phyloP scores from a whole-genome alignment of 2,329 filamentous ascomycete genomes.

The Paraconiothyrium sp. region DNA sequence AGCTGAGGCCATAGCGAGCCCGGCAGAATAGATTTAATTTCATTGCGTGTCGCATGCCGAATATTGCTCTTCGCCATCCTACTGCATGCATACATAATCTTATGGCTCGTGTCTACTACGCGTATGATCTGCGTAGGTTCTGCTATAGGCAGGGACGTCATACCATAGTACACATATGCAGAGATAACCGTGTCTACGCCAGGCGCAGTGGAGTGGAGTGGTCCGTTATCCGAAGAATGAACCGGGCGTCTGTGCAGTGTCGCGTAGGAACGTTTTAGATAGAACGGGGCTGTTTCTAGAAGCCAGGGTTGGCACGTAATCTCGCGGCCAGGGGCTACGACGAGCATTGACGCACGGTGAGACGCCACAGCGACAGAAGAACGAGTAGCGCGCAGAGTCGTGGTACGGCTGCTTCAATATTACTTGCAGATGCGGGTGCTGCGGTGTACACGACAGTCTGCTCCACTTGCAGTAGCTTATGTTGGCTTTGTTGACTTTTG shows the following conservation, averaged over 20 bases:
- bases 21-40: conserved; percentile 20
- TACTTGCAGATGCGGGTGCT: neutral
- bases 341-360: conserved; percentile 16
- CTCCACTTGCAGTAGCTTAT: conserved; percentile 12
- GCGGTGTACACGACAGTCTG: conserved; percentile 8
- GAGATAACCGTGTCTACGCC: neutral
- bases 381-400: neutral
- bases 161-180: neutral
- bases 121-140: neutral
- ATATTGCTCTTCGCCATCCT: neutral
- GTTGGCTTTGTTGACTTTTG: conserved; percentile 11
- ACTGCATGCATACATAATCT: neutral
- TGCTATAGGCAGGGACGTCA: neutral
- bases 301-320: conserved; percentile 21
- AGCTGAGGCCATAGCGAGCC: conserved; percentile 4
- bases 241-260: neutral
- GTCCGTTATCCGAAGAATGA: neutral
- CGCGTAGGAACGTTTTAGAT: conserved; percentile 15
- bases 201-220: neutral
- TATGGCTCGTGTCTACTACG: too few relatives aligned
- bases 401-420: neutral
- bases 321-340: conserved; percentile 16
- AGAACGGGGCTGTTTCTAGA: conserved; percentile 12
- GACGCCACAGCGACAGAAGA: conserved; percentile 15
- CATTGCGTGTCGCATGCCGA: neutral